Base-by-base conservation (phyloP, 2,329 filamentous ascomycete species). In the Fusarium cyanostomum region DNA sequence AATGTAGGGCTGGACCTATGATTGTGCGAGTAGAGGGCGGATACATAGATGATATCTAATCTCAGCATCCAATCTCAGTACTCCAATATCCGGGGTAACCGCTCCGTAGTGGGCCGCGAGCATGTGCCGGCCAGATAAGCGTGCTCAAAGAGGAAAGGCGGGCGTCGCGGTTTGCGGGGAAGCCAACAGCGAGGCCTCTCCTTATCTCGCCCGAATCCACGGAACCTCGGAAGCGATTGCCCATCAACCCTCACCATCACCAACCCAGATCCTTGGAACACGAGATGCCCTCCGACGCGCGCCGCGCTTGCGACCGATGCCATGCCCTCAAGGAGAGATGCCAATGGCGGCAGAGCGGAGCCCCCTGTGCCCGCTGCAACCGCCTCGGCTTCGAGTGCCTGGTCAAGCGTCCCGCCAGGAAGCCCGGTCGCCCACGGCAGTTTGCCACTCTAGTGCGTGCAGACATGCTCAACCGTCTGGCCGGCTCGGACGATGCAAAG, bases 251-350 rank as follows among this genome's bases (percentile, higher is more conserved):
- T n/a, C n/a, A n/a, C n/a, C n/a, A n/a, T n/a, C n/a, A n/a, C n/a
- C n/a, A n/a, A n/a, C n/a, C n/a, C n/a, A n/a, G n/a, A n/a, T n/a
- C n/a, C n/a, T n/a, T n/a, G n/a, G 24, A 30, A 24, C 18, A 39
- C 12, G 21, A 39, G 18, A 49, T 49, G 45, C 45, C 45, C 16
- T 11, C 30, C 4, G 8, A 28, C 34, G 10, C 46, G 8, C 52
- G 37, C 16, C 60, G 30, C 46, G 63, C 64, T 8, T 72, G 71
- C 37, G 70, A 73, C 33, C 69, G 66, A 11, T 73, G 71, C 42
- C 62, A 73, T 38, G 35, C 62, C 37, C 28, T 68, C 39, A 73
- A 73, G 35, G 69, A 71, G 42, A 57, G 70, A 4, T 73, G 71
- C 31, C 41, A 62, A 26, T 64, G 70, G 59, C 27, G 18, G 6